Evolutionary conservation across 1,284 basidiomycete species (phyloP).

Genomic region (Leccinum olivaceoglutinosum): DNA sequence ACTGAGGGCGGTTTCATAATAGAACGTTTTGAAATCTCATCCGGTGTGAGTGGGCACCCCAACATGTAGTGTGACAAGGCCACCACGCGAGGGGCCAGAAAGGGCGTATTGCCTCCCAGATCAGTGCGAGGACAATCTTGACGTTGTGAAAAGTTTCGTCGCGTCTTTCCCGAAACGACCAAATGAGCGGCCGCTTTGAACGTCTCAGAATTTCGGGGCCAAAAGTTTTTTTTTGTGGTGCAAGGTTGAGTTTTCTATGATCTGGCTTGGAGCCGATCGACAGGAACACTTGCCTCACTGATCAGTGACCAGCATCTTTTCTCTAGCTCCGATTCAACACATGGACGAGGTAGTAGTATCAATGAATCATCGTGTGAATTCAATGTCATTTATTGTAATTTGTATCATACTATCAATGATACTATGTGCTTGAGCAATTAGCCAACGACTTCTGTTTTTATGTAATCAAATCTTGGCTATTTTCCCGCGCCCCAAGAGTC

Average conservation of each 20-base stretch:
- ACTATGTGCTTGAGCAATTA: too few species aligned
- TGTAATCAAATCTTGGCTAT: too few species aligned
- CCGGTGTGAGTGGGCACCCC: conserved; percentile 53
- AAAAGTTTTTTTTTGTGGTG: conserved; percentile 22
- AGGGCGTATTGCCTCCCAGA: conserved; percentile 56
- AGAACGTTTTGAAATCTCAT: conserved; percentile 64
- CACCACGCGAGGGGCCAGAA: conserved; percentile 61
- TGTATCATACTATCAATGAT: too few species aligned
- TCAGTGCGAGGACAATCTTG: conserved; percentile 61
- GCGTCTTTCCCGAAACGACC: conserved; percentile 63
- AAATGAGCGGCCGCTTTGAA: conserved; percentile 73
- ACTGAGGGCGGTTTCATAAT: conserved; percentile 65
- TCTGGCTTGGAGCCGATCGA: conserved; percentile 9
- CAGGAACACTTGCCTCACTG: conserved; percentile 44
- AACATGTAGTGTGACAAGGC: conserved; percentile 54
- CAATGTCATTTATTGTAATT: too few species aligned
- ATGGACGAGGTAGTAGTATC: too few species aligned
- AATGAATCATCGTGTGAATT: too few species aligned
- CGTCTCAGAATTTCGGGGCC: conserved; percentile 66
- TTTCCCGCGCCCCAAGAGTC: too few species aligned
- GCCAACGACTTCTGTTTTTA: too few species aligned
- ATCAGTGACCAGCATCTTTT: conserved; percentile 23
- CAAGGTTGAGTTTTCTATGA: conserved; percentile 14
- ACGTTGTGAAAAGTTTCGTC: conserved; percentile 44
- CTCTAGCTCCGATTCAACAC: too few species aligned